Evolutionary conservation across 176 grass and related monocot species (phyloP), one percentile per base, ranked within the genome.

Genomic region (Aechmea fasciata): DNA sequence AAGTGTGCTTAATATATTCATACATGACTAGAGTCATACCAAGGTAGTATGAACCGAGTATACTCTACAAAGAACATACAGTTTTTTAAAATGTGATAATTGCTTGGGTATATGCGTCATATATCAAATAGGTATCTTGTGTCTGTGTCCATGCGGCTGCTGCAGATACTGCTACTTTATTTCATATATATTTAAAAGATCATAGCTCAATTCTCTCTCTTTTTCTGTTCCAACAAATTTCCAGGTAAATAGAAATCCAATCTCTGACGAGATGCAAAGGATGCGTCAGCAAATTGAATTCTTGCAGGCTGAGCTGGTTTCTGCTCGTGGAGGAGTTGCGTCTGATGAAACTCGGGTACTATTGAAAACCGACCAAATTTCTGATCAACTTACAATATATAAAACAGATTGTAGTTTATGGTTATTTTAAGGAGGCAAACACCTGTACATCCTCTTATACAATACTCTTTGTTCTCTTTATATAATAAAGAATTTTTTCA

Each of bases 251-350:
- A 90, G 94, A 81, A 99, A 99, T 85, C 90, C 90, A 75, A 79
- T 99, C 77, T 86, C 90, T 76, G 94, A 99, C 79, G 94, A 99
- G 69, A 99, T 99, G 78, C 91, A 90, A 83, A 99, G 94, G 48
- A 99, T 99, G 94, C 86, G 84, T 23, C 94, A 93, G 57, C 87
- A 99, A 48, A 83, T 99, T 41, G 94, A 99, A 69, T 90, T 75
- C 72, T 85, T 99, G 80, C 87, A 99, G 75, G 75, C 87, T 79
- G 90, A 99, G 57, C 80, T 99, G 23, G 29, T 92, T 85, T 99
- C 85, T 13, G 80, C 72, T 83, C 94, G 78, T 22, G 87, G 89
- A 76, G 89, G 89, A 80, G 71, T 68, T 53, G 50, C 53, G 66
- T 85, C 82, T 82, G 87, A 93, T 78, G 90, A 90, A 85, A 82